phyloP scores from a whole-genome alignment of 768 basidiomycete species.

The Lactarius trivialis region DNA sequence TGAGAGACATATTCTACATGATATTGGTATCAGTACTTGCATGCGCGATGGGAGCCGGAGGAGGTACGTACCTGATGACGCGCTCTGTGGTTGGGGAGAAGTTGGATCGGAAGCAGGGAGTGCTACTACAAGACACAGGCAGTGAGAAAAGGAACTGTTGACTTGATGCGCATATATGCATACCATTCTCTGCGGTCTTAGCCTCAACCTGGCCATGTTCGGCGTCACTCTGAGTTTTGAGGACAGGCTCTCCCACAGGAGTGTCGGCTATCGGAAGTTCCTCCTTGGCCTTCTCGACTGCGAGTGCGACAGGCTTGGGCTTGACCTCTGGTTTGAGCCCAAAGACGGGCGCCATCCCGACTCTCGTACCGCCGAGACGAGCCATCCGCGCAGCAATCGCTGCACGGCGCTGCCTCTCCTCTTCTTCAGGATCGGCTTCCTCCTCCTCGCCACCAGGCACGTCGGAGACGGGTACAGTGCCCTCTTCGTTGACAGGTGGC shows the following conservation, averaged over 20 bases:
- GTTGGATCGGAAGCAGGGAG: conserved; percentile 6
- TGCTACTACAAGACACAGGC: background rate
- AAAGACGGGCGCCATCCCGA: conserved; percentile 78
- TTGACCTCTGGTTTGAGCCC: conserved; percentile 44
- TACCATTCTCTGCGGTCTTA: conserved; percentile 5
- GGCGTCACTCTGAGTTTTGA: conserved; percentile 9
- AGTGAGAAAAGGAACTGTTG: background rate
- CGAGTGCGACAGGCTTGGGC: conserved; percentile 26
- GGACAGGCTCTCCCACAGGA: conserved; percentile 9
- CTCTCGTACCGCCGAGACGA: conserved; percentile 75
- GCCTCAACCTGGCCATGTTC: background rate
- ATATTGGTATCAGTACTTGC: background rate
- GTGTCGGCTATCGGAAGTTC: conserved; percentile 10
- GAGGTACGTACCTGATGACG: conserved; percentile 3
- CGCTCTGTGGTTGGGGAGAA: background rate
- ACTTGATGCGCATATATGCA: conserved; percentile 4
- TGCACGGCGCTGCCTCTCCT: conserved; percentile 73
- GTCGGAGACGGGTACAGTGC: conserved; percentile 23
- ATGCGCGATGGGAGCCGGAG: background rate
- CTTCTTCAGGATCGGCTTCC: conserved; percentile 52
- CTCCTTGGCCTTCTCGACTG: conserved; percentile 23
- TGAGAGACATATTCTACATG: conserved; percentile 11
- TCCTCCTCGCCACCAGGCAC: conserved; percentile 28
- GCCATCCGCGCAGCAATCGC: conserved; percentile 92
- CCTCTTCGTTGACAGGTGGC: conserved; percentile 20